Base-by-base conservation (phyloP, 345 rosid species). In the Clausena lansium region DNA sequence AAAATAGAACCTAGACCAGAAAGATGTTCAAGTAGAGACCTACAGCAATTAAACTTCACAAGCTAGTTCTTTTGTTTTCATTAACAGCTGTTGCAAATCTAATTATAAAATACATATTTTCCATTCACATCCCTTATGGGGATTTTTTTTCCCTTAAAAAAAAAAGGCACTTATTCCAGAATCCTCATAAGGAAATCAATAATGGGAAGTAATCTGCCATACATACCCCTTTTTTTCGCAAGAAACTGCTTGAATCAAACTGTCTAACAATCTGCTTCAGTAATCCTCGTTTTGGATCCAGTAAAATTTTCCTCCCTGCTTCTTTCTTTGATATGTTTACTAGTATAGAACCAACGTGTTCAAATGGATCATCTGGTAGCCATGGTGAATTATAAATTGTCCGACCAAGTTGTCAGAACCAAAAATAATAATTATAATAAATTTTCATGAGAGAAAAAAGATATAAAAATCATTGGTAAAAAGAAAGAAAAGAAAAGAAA, bases 321-420 rank as follows among this genome's bases (percentile, higher is more conserved):
- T 86, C 92, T 69, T 90, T 91, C 90, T 92, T 88, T 76, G 97
- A 95, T 82, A 95, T 84, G 85, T 95, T 95, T 54, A 95, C 91
- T 68, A 95, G 94, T 86, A 93, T 89, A 58, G 98, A 95, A 77
- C 92, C 96, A 79, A 91, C 98, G 84, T 93, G 97, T 81, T 93
- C 94, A 85, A 93, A 95, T 79, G 90, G 93, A 84, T 91, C 97
- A 86, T 93, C 98, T 95, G 83, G 83, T 73, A 78, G 52, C 79
- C 35, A 55, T 57, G n/a, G 24, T 17, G 69, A 22, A 64, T 47
- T 54, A 60, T 71, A 80, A 33, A 80, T 55, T 35, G 67, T 78
- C 36, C 78, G 79, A 70, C 19, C 69, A 36, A 60, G 70, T 58
- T 54, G 54, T 35, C 9, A 27, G 57, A 45, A 30, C 58, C 59